Evolutionary conservation across 768 basidiomycete genomes (phyloP), one percentile per base, ranked within the genome.

Genomic region (Lentinula detonsa): DNA sequence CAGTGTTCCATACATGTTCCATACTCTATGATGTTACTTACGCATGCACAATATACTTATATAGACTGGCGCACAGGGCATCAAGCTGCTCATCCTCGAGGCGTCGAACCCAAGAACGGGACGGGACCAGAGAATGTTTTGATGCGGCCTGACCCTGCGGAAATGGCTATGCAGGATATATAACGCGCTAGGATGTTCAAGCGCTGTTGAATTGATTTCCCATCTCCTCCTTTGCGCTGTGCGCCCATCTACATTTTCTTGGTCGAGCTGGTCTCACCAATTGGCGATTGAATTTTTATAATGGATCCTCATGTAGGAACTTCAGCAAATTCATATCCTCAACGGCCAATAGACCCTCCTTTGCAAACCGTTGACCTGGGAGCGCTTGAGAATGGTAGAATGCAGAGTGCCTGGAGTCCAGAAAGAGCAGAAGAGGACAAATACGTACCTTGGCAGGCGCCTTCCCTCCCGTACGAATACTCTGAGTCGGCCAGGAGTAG

Each of bases 241-340:
- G 59, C 59, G 59, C 57, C 23, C 34, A 54, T 40, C 34, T 42
- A 21, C 18, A 8, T 39, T 61, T 58, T 48, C 40, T 39, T 59
- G 61, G 62, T 67, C 57, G 66, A 67, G 67, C 68, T 62, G 68
- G 69, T 66, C 67, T 70, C 63, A 62, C 63, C 62, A 62, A 63
- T 57, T 56, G 55, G 55, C 55, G 40, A 56, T 43, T 56, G 55
- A 56, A 43, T 56, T 55, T 55, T 21, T 53, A 48, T 52, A 51
- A 23, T 54, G 21, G 37, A 69, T 69, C 49, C 59, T 60, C 37
- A 51, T 67, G 54, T 63, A 53, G 64, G 65, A 63, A 15, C 21
- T 60, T 35, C 50, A 64, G 18, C 45, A 23, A 57, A 63, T 62
- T 61, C 64, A 52, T 66, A 71, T 63, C 68, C 63, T 40, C 66